A percentile compares a stretch with the other conserved stretches of the same genome.
Evolutionary conservation across 202 grass and related monocot species (phyloP).

Genomic region (Schoenoplectus triqueter): DNA sequence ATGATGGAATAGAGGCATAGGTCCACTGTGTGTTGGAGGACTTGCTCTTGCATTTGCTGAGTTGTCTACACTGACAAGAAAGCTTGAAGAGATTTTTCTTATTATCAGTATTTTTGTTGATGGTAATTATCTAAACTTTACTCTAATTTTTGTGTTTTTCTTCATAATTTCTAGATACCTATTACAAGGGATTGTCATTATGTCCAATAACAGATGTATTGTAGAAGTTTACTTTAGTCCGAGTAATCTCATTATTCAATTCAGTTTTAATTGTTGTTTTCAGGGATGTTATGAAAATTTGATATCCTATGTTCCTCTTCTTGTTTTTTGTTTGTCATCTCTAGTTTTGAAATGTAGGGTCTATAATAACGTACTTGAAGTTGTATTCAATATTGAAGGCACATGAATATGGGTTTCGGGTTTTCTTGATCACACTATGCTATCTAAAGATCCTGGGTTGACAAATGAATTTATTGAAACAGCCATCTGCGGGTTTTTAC

Average conservation of each 20-base stretch:
- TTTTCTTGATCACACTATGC: conserved; percentile 93
- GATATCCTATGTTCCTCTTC: not conserved
- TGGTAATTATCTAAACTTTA: conserved; percentile 48
- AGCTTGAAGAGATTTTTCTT: conserved; percentile 70
- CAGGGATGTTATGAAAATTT: not conserved
- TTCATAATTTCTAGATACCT: not conserved
- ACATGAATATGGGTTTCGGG: conserved; percentile 93
- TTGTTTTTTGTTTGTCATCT: conserved; percentile 19
- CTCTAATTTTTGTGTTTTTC: not conserved
- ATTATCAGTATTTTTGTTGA: conserved; percentile 63
- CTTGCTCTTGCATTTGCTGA: conserved; percentile 76
- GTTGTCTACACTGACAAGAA: conserved; percentile 59
- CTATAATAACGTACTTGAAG: conserved; percentile 68
- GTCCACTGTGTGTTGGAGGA: conserved; percentile 72
- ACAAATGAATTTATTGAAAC: conserved; percentile 70
- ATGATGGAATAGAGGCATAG: conserved; percentile 78
- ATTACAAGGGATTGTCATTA: not conserved
- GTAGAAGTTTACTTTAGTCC: not conserved
- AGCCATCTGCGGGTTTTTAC: conserved; percentile 70
- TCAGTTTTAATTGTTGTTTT: not conserved
- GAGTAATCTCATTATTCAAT: not conserved
- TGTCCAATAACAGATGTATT: not conserved
- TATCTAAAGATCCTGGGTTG: conserved; percentile 80
- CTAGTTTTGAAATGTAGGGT: conserved; percentile 50
- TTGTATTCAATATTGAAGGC: conserved; percentile 78